A percentile compares a stretch with the other conserved stretches of the same genome.
phyloP scores from a whole-genome alignment of 2,329 filamentous ascomycete species.

The Colletotrichum sp. region DNA sequence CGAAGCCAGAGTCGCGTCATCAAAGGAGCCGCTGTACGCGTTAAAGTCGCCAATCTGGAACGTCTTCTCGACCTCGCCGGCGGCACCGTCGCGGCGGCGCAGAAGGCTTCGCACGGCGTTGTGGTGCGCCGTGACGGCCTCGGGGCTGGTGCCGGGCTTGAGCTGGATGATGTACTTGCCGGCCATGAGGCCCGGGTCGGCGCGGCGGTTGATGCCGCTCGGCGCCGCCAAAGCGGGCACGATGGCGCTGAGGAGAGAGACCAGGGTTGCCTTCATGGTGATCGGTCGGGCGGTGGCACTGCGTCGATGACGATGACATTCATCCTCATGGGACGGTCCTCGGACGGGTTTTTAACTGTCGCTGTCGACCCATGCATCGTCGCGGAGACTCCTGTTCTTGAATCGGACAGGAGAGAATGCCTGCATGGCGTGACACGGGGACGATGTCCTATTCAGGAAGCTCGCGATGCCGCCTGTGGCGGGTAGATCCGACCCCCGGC shows the following conservation, averaged over 20 bases:
- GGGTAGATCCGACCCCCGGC: conserved; percentile 16
- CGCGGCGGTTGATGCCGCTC: not conserved
- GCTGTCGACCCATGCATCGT: not conserved
- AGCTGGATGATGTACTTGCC: conserved; percentile 53
- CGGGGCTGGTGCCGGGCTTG: conserved; percentile 36
- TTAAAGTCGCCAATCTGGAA: conserved; percentile 32
- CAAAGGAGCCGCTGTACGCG: conserved; percentile 49
- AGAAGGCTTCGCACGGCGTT: conserved; percentile 30
- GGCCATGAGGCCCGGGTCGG: conserved; percentile 28
- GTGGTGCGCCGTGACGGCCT: conserved; percentile 31
- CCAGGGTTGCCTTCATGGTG: conserved; percentile 6
- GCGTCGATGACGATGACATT: not conserved
- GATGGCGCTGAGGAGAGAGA: not conserved
- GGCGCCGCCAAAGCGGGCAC: conserved; percentile 3
- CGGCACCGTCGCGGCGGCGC: conserved; percentile 36
- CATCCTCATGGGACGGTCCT: not conserved
- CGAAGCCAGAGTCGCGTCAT: conserved; percentile 40
- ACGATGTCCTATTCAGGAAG: conserved; percentile 5
- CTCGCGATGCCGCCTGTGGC: not conserved
- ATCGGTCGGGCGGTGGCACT: not conserved
- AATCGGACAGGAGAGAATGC: not conserved
- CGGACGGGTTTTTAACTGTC: not conserved
- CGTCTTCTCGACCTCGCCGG: conserved; percentile 24
- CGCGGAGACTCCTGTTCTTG: not conserved
- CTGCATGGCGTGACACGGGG: conserved; percentile 11